These are phyloP conservation scores for Colletotrichum lentis DNA, from an alignment of 2,329 filamentous ascomycete species.

Conservation along the genomic window DNA sequence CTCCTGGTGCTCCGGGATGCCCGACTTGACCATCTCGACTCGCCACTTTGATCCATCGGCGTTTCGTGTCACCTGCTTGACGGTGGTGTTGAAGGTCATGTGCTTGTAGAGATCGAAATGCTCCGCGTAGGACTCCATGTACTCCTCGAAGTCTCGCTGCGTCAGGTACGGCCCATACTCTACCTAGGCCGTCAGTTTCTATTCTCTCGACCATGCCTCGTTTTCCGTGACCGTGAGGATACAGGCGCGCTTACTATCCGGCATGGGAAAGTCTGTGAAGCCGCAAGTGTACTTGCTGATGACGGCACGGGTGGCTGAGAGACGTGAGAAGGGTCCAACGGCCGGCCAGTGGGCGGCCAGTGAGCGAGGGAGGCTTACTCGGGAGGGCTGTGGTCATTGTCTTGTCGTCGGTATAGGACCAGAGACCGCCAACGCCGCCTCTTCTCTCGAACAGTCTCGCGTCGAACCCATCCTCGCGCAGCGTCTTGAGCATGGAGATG, in stretches of 20 bases:
- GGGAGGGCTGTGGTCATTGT: conserved; percentile 47
- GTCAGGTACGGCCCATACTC: conserved; percentile 44
- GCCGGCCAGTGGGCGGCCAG: not conserved
- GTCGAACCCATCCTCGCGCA: conserved; percentile 55
- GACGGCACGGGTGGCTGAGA: conserved; percentile 45
- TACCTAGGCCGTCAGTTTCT: conserved; percentile 21
- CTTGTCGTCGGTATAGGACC: conserved; percentile 52
- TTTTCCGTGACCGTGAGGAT: no score
- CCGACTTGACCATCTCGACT: conserved; percentile 44
- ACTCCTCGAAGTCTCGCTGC: conserved; percentile 47
- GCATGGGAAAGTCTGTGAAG: conserved; percentile 54
- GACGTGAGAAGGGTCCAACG: not conserved
- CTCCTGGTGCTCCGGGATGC: conserved; percentile 39
- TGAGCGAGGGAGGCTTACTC: conserved; percentile 39
- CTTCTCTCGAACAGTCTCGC: conserved; percentile 52
- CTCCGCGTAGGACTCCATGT: conserved; percentile 52
- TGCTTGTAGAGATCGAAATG: conserved; percentile 50
- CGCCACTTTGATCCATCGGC: conserved; percentile 46
- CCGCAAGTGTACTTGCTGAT: conserved; percentile 52
- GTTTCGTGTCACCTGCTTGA: conserved; percentile 44
- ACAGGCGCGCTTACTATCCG: conserved; percentile 47
- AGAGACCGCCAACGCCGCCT: conserved; percentile 53
- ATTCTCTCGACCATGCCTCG: no score
- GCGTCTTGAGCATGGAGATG: conserved; percentile 49
- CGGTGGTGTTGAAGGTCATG: conserved; percentile 46